Evolutionary conservation across 768 basidiomycete species (phyloP), one percentile per base, ranked within the genome.

Genomic region (Lepiota subincarnata): DNA sequence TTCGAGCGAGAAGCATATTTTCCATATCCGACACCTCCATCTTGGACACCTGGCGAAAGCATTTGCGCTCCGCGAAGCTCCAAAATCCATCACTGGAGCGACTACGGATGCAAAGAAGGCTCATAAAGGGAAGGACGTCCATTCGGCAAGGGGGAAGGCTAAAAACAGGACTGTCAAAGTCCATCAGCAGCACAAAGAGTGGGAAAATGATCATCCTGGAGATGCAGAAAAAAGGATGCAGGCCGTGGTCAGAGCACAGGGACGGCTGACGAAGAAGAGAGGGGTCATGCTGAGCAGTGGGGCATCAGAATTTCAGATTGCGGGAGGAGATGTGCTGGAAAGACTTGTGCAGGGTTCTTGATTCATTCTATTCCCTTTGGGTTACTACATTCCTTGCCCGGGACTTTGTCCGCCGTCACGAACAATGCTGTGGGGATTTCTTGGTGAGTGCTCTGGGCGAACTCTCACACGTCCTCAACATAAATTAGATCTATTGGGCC

Each of bases 1-100:
- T 0, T 81, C 89, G 13, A 84, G 86, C 56, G 97, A 98, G 68
- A 99, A 98, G 64, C 86, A 92, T 59, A 91, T 98, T 48, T 99
- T 99, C 75, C 95, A 98, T 68, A 85, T 98, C 55, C 88, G 89
- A 13, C 83, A 96, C 65, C 78, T 98, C 7, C 97, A 99, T 65
- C 79, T 97, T 40, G 97, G 97, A 1, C 97, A 99, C 73, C 70
- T 92, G 42, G 92, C 94, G 13, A 95, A 96, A 68, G 83, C 92
- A 0, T 96, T 96, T 62, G 90, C 89, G 0, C 75, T 95, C 58
- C 87, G 93, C 26, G 93, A 95, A 24, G 87, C 93, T 7, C 92
- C 93, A 1, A 79, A 72, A 49, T 60, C 75, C 18, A 76, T 79
- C 38, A 75, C 72, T 46, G 64, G 57, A 5, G 57, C 66, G 14